Base-by-base conservation (phyloP, 2,329 filamentous ascomycete genomes). In the Alternaria burnsii region DNA sequence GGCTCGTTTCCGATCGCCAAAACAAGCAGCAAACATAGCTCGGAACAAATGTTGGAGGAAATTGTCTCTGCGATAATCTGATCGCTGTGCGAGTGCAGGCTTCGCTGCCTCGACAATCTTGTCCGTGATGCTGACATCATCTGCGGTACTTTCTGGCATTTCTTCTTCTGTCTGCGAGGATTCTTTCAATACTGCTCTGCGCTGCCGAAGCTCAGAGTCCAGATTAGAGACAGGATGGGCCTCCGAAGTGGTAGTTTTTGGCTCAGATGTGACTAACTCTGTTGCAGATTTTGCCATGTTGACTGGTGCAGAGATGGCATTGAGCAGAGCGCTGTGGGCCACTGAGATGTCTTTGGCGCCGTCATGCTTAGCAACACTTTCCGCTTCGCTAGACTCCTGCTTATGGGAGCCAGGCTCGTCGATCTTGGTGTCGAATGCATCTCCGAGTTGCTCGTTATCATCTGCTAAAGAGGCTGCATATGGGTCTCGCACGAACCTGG, bases 1-100 rank as follows among this genome's bases (percentile, higher is more conserved):
- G 24, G 66, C 68, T 59, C 65, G 63, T 63, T 71, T 71, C 52
- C 62, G 59, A 36, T 63, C 65, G 24, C 64, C 61, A 36, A 67
- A 55, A 57, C 62, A 69, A 42, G 63, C 56, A 28, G 60, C 59
- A 48, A 65, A 59, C n/a, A 65, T 50, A n/a, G 55, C 48, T 22
- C 61, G 50, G 28, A 61, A 36, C 42, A 68, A 61, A n/a, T 44
- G 50, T n/a, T 58, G 58, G 11, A 65, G 8, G 42, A 59, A 41
- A 36, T 51, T 58, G n/a, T 65, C 48, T n/a, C 58, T 57, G 28
- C 41, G 34, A 18, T 60, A 46, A 28, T 57, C 53, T 16, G 52
- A 12, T 28, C 36, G 55, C 12, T 51, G 55, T 18, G 44, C 40
- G 50, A 56, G 44, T 4, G 47, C 47, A n/a, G 46, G 46, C 12